Base-by-base conservation (phyloP, 257 asterid species). In the Plantago elongata region DNA sequence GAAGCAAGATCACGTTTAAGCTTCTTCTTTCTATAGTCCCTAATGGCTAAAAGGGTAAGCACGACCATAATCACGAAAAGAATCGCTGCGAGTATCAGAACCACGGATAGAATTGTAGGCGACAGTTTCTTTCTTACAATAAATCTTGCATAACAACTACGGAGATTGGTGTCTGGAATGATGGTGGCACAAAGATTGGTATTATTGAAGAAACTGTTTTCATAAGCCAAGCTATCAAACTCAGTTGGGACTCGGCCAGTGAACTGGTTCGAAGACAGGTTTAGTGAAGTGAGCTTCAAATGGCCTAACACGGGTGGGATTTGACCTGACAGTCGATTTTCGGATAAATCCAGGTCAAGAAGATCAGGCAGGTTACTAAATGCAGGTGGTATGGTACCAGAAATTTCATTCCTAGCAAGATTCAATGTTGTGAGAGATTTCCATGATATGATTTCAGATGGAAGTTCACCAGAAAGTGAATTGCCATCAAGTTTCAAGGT, bases 201-300 rank as follows among this genome's bases (percentile, higher is more conserved):
- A 61, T 85, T 90, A 74, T 79, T 75, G 17, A 75, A 65, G 82
- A 90, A 90, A 69, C 98, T 84, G 45, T 50, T 68, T 13, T 45
- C 88, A 38, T 72, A 90, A 16, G 91, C 98, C 83, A 76, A 62
- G 84, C 75, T 90, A 68, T 81, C 89, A 61, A 87, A 85, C 52
- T 62, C 86, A 12, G 0, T 18, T 0, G 98, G 98, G 69, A 90
- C 80, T 63, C 52, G 72, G 40, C 98, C 98, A 6, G 51, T 68
- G 56, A 90, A 78, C 9, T 63, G 72, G 65, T 90, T 90, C 9
- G 91, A 88, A 0, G 98, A 83, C 15, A 90, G 54, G 64, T 90
- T 82, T 9, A 90, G 89, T 11, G 79, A 65, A 50, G 81, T 77
- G 64, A 85, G 83, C 77, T 58, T 83, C 65, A 75, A 30, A 13